These are phyloP conservation scores for Trichoderma hamatum DNA, from an alignment of 2,329 filamentous ascomycete genomes.

Conservation along the genomic window DNA sequence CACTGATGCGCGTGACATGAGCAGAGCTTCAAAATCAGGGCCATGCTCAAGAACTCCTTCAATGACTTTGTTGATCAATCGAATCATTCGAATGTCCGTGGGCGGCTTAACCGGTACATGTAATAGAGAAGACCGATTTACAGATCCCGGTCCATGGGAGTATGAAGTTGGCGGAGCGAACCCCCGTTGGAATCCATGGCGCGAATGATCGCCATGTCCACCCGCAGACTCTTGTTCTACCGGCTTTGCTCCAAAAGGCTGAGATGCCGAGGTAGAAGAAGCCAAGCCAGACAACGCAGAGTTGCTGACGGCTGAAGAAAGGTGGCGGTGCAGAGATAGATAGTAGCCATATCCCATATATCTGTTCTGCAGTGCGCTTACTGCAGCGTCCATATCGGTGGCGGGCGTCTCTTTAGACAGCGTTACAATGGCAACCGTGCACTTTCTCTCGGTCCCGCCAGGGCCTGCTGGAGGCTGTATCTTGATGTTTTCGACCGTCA, in stretches of 20 bases:
- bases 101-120: slow-evolving; percentile 77
- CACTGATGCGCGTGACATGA: slow-evolving; percentile 85
- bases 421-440: slow-evolving; percentile 77
- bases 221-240: slow-evolving; percentile 50
- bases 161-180: slow-evolving; percentile 81
- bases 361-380: slow-evolving; percentile 76
- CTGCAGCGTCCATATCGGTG: slow-evolving; percentile 78
- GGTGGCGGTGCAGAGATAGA: slow-evolving; percentile 76
- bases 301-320: slow-evolving; percentile 71
- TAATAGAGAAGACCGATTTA: slow-evolving; percentile 53
- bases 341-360: slow-evolving; percentile 87
- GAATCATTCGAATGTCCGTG: slow-evolving; percentile 74
- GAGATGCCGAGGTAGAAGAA: slow-evolving; percentile 51
- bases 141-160: slow-evolving; percentile 44
- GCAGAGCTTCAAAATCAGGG: slow-evolving; percentile 83
- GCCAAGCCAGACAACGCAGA: slow-evolving; percentile 39
- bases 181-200: slow-evolving; percentile 56
- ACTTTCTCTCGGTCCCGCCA: slow-evolving; percentile 65
- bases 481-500: slow-evolving; percentile 74
- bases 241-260: slow-evolving; percentile 78
- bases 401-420: slow-evolving; percentile 79
- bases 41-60: slow-evolving; percentile 80
- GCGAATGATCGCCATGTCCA: slow-evolving; percentile 42
- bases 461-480: slow-evolving; percentile 62
- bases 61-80: slow-evolving; percentile 84